Conservation (phyloP, 371 early-diverging fungal genomes). For the Lichtheimia hyalospora region DNA sequence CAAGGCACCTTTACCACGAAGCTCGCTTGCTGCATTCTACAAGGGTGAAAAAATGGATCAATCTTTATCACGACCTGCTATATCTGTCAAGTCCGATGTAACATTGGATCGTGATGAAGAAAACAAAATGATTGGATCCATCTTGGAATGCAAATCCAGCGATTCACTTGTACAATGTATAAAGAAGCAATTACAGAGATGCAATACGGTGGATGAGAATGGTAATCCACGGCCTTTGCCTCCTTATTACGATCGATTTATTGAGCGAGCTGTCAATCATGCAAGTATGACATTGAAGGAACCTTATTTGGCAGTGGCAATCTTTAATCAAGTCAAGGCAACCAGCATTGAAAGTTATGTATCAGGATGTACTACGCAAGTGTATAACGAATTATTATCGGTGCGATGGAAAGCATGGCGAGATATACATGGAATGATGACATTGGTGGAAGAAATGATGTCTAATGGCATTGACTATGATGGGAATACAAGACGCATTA, state of each 20-base stretch:
- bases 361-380: conserved; percentile 36
- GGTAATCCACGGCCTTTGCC: conserved; percentile 13
- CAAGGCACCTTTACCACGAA: conserved; percentile 25
- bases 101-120: conserved; percentile 11
- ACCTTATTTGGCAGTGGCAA: conserved; percentile 46
- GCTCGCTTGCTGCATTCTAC: conserved; percentile 10
- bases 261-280: conserved; percentile 34
- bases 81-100: neutral
- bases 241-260: conserved; percentile 27
- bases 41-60: neutral
- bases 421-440: conserved; percentile 41
- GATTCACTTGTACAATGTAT: conserved; percentile 12
- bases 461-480: conserved; percentile 34
- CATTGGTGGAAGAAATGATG: conserved; percentile 43
- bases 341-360: conserved; percentile 40
- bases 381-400: conserved; percentile 34
- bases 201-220: conserved; percentile 8
- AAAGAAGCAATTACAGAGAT: neutral
- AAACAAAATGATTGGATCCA: conserved; percentile 7
- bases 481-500: conserved; percentile 24
- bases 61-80: neutral
- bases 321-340: conserved; percentile 44
- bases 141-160: conserved; percentile 13
- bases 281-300: conserved; percentile 26
- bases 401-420: conserved; percentile 38